These are phyloP conservation scores for Beauveria medogensis DNA, from an alignment of 2,329 filamentous ascomycete species.

Conservation along the genomic window DNA sequence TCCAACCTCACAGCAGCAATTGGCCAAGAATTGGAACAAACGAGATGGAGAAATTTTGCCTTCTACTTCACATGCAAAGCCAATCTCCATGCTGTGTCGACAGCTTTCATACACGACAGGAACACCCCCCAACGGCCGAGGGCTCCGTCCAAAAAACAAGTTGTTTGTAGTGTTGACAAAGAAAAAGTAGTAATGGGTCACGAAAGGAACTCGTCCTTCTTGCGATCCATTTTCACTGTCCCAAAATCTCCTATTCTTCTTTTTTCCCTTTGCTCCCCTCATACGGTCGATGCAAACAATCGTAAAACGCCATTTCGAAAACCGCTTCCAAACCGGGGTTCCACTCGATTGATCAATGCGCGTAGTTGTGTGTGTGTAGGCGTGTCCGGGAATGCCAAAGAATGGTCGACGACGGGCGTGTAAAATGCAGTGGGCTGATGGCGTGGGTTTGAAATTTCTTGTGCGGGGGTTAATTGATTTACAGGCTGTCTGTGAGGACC, in stretches of 20 bases:
- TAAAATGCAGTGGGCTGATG: conserved; percentile 2
- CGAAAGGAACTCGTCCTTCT: neutral
- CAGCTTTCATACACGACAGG: conserved; percentile 12
- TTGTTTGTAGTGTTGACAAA: conserved; percentile 9
- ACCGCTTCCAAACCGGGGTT: neutral
- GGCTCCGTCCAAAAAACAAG: conserved; percentile 17
- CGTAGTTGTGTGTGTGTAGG: neutral
- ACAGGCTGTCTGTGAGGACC: conserved; percentile 92
- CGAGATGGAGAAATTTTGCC: conserved; percentile 12
- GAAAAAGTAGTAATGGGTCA: neutral
- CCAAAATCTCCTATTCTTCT: neutral
- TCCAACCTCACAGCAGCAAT: neutral
- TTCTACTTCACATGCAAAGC: conserved; percentile 17
- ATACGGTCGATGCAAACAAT: neutral
- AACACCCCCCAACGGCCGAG: neutral
- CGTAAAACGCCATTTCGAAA: neutral
- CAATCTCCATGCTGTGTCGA: conserved; percentile 11
- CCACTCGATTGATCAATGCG: neutral
- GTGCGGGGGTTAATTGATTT: conserved; percentile 39
- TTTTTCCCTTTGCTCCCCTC: neutral
- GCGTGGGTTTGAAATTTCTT: neutral
- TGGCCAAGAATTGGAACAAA: neutral
- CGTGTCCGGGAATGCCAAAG: neutral
- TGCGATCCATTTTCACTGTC: neutral
- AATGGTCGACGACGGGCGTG: neutral